Conservation (phyloP, 2,329 filamentous ascomycete species). For the Colletotrichum tropicicola region DNA sequence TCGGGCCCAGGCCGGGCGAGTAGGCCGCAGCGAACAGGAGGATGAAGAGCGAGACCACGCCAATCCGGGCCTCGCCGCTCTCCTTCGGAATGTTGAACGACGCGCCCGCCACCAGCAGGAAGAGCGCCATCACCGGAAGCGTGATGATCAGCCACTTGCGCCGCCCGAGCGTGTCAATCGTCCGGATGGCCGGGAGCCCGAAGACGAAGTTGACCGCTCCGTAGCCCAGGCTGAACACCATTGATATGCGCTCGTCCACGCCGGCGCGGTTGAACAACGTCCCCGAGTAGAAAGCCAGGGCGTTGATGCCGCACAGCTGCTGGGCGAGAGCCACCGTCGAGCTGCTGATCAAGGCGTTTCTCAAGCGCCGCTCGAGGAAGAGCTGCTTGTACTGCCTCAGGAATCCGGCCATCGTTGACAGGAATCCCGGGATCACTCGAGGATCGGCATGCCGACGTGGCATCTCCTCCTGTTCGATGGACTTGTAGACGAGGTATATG, state of each 20-base stretch:
- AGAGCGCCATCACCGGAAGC: conserved; percentile 52
- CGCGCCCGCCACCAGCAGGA: conserved; percentile 49
- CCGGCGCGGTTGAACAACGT: conserved; percentile 36
- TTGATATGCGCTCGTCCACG: conserved; percentile 32
- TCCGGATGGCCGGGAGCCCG: conserved; percentile 49
- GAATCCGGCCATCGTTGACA: conserved; percentile 37
- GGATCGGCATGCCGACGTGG: not conserved
- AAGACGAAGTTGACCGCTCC: conserved; percentile 53
- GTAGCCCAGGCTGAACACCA: conserved; percentile 43
- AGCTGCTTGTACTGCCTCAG: conserved; percentile 38
- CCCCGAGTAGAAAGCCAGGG: conserved; percentile 54
- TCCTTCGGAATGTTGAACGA: conserved; percentile 41
- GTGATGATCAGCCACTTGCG: conserved; percentile 53
- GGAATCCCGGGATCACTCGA: not conserved
- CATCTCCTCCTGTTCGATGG: conserved; percentile 38
- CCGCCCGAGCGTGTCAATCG: conserved; percentile 50
- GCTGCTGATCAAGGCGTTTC: conserved; percentile 42
- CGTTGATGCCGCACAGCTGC: conserved; percentile 47
- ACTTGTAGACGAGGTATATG: conserved; percentile 47
- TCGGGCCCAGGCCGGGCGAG: conserved; percentile 53
- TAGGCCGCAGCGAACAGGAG: conserved; percentile 52
- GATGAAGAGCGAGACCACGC: conserved; percentile 46
- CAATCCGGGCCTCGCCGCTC: conserved; percentile 32
- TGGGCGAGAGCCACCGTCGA: conserved; percentile 42
- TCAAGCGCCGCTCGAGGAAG: conserved; percentile 38